phyloP scores from a whole-genome alignment of 306 rosid genomes.

The Quercus dentata region DNA sequence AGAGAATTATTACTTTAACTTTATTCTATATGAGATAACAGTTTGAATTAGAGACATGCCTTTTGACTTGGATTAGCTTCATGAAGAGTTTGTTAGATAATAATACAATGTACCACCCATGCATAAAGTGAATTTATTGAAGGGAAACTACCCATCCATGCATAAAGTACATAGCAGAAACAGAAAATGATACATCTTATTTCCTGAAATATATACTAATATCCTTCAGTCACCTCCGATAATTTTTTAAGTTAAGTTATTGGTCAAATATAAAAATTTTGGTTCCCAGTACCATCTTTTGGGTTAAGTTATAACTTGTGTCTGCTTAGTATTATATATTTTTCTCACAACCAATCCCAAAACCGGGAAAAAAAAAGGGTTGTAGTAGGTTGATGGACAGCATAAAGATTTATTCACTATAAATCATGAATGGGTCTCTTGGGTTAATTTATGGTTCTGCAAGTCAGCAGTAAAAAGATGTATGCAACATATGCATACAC shows the following conservation, averaged over 20 bases:
- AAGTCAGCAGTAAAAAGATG: not conserved
- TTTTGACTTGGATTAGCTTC: not conserved
- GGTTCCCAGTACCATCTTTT: not conserved
- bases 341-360: too few species aligned
- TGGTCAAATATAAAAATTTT: not conserved
- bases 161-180: not conserved
- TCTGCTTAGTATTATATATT: too few species aligned
- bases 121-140: not conserved
- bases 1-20: not conserved
- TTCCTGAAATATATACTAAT: not conserved
- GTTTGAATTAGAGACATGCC: not conserved
- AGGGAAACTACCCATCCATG: not conserved
- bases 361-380: too few species aligned
- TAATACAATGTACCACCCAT: not conserved
- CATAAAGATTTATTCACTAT: too few species aligned
- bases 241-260: not conserved
- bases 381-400: too few species aligned
- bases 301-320: not conserved
- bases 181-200: not conserved
- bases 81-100: not conserved
- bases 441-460: not conserved
- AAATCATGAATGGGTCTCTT: not conserved
- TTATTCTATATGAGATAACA: not conserved
- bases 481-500: not conserved
- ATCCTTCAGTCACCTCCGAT: not conserved